Conservation (phyloP, 1,284 basidiomycete species). For the Cutaneotrichosporon daszewskae region DNA sequence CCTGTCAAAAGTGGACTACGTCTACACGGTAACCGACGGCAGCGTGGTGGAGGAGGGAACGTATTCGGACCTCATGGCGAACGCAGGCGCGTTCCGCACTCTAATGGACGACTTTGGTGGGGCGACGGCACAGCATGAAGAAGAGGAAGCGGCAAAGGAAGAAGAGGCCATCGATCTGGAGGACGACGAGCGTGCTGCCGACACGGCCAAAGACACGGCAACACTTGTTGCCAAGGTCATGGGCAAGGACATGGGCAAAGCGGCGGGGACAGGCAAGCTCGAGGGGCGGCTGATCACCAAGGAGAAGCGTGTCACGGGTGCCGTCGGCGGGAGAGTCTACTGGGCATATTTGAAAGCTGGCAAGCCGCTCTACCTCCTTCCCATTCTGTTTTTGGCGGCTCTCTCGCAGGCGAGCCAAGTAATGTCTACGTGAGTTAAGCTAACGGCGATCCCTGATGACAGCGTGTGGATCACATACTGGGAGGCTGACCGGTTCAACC, state of each 20-base stretch:
- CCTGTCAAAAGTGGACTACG: conserved; percentile 23
- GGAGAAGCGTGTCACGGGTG: conserved; percentile 57
- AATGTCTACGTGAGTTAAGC: conserved; percentile 27
- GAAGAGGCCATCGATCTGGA: conserved; percentile 38
- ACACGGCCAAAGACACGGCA: conserved; percentile 9
- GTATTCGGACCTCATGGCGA: conserved; percentile 55
- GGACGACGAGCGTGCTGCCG: conserved; percentile 17
- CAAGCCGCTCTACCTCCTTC: conserved; percentile 57
- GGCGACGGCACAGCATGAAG: conserved; percentile 44
- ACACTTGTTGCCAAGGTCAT: conserved; percentile 16
- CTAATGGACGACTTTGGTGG: conserved; percentile 64
- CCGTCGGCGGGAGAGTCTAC: conserved; percentile 62
- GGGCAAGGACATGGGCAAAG: conserved; percentile 46
- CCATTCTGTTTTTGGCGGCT: conserved; percentile 55
- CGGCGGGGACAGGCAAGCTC: conserved; percentile 58
- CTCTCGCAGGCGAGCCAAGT: conserved; percentile 61
- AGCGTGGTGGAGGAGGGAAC: conserved; percentile 61
- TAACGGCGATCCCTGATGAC: background rate
- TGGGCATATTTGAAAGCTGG: conserved; percentile 62
- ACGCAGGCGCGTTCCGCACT: conserved; percentile 56
- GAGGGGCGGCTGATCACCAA: conserved; percentile 49
- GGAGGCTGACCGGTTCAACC: conserved; percentile 53
- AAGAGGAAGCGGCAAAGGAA: conserved; percentile 49
- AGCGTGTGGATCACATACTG: conserved; percentile 62
- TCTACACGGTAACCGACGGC: conserved; percentile 54